These are phyloP conservation scores for Trebouxia sp. DNA, from an alignment of 139 green algal genomes.

Conservation along the genomic window DNA sequence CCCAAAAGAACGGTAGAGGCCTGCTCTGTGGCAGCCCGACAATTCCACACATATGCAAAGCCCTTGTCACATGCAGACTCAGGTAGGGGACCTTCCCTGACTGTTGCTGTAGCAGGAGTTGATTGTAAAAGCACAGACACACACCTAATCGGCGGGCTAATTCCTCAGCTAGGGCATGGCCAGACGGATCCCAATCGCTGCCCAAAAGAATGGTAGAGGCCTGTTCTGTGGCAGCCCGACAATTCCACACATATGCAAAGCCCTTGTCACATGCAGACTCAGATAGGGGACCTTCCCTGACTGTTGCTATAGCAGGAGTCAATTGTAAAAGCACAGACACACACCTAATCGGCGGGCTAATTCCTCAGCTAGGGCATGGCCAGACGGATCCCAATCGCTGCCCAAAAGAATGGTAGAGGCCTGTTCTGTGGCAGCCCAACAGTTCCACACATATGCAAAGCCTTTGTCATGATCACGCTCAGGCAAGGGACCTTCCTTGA, in stretches of 20 bases:
- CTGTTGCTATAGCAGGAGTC: slow-evolving; percentile 49
- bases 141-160: too few species aligned
- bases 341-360: slow-evolving; percentile 78
- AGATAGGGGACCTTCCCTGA: slow-evolving; percentile 1
- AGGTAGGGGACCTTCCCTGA: slow-evolving; percentile 1
- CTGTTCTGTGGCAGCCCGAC: slow-evolving; percentile 32
- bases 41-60: too few species aligned
- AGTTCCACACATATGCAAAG: slow-evolving; percentile 79
- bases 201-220: too few species aligned
- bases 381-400: slow-evolving; percentile 83
- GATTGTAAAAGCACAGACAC: too few species aligned
- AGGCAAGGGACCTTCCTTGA: slow-evolving; percentile 55
- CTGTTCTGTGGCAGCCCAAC: slow-evolving; percentile 42
- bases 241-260: too few species aligned
- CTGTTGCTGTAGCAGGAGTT: too few species aligned
- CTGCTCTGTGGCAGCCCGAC: too few species aligned
- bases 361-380: slow-evolving; percentile 82
- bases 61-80: not conserved
- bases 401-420: slow-evolving; percentile 67
- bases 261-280: not conserved
- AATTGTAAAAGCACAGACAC: slow-evolving; percentile 82
- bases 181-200: too few species aligned
- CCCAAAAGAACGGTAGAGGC: too few species aligned
- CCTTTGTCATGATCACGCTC: slow-evolving; percentile 63
- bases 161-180: slow-evolving; percentile 82